Evolutionary conservation across 805 yeast species (phyloP).

Genomic region (Saccharomycopsis sp.): DNA sequence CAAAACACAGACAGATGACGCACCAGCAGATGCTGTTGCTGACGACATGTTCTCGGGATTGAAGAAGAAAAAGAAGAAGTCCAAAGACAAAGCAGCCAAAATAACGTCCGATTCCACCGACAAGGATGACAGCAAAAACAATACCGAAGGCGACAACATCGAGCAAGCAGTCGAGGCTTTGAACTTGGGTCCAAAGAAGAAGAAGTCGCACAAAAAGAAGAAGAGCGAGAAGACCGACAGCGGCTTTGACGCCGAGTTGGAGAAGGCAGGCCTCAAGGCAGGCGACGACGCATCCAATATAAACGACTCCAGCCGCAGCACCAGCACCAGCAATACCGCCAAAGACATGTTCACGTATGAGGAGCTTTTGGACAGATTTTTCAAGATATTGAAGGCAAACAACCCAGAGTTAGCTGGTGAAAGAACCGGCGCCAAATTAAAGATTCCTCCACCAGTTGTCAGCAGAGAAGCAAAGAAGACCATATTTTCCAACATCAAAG

Average conservation of each 20-base stretch:
- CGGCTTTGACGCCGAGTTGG: conserved; percentile 85
- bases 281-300: conserved; percentile 57
- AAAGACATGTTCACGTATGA: conserved; percentile 67
- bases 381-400: conserved; percentile 76
- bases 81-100: conserved; percentile 29
- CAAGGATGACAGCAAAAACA: background rate
- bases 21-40: conserved; percentile 34
- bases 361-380: conserved; percentile 75
- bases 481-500: conserved; percentile 91
- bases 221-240: conserved; percentile 53
- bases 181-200: conserved; percentile 28
- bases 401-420: conserved; percentile 99
- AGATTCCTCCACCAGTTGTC: conserved; percentile 96
- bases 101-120: conserved; percentile 25
- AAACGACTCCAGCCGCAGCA: conserved; percentile 22
- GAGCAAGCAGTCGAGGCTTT: conserved; percentile 24
- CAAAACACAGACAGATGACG: conserved; percentile 33
- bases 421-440: conserved; percentile 82
- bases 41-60: conserved; percentile 74
- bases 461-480: conserved; percentile 99
- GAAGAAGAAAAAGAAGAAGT: conserved; percentile 81
- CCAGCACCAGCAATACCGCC: conserved; percentile 25
- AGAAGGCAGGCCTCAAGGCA: conserved; percentile 86
- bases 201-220: conserved; percentile 67
- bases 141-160: conserved; percentile 29